Percentiles rank a stretch among this genome's conserved stretches.
These are phyloP conservation scores for Fusarium oxysporum DNA, from an alignment of 2,329 filamentous ascomycete species.

Conservation along the genomic window DNA sequence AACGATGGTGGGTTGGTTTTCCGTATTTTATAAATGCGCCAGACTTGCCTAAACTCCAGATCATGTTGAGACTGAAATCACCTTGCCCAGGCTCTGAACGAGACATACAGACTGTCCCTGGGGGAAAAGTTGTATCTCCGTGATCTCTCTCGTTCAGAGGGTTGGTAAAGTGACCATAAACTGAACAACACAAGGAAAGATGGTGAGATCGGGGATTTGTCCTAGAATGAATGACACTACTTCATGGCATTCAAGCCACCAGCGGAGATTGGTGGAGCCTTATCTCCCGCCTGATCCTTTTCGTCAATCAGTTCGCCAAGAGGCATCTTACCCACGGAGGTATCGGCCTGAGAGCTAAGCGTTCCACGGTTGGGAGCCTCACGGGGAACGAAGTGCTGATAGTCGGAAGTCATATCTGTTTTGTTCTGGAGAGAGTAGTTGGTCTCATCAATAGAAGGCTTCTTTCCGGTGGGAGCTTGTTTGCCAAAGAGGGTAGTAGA, in stretches of 20 bases:
- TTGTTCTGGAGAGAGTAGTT: conserved; percentile 21
- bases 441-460: conserved; percentile 6
- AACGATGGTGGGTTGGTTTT: fast-evolving
- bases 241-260: conserved; percentile 11
- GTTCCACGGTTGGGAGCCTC: conserved; percentile 7
- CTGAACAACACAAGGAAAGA: background rate
- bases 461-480: background rate
- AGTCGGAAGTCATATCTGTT: background rate
- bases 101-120: fast-evolving
- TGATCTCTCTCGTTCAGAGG: background rate
- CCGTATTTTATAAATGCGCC: fast-evolving
- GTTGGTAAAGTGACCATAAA: too few relatives aligned
- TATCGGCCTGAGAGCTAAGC: background rate
- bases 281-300: conserved; percentile 2
- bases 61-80: background rate
- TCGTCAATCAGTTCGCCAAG: background rate
- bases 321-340: background rate
- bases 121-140: fast-evolving
- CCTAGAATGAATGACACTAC: background rate
- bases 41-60: background rate
- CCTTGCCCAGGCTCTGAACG: fast-evolving
- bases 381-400: background rate
- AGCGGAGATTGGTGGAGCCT: conserved; percentile 1
- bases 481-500: background rate
- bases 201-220: background rate